Base-by-base conservation (phyloP, 352 stramenopile species). In the Globisporangium paroecandrum region DNA sequence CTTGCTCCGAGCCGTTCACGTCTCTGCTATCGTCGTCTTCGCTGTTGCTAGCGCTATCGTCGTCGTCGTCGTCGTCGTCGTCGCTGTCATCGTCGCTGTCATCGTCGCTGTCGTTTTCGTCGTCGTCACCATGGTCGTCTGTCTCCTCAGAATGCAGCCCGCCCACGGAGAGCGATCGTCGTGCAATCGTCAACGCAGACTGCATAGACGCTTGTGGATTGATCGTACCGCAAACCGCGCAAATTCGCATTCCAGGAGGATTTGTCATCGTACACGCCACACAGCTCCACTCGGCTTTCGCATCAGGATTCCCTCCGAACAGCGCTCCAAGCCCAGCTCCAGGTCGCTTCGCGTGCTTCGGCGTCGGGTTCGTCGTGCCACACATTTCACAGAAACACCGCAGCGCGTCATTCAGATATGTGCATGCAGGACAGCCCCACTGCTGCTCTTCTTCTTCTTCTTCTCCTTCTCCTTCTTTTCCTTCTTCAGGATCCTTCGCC, bases 351-450 rank as follows among this genome's bases (percentile, higher is more conserved):
- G 24, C 12, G 34, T 36, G 69, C 27, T 47, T 43, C 25, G 75
- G 69, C 4, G 64, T 77, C 18, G 83, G 85, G 63, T 91, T 89
- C 9, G 79, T 46, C 0, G 83, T 90, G 57, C 76, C 78, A 65
- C 85, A 93, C 85, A 92, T 93, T 58, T 91, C 85, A 61, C 85
- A 93, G 56, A 89, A 89, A 25, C 70, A 67, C 22, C 83, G 83
- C 69, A 73, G 55, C 20, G 73, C 62, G 46, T 88, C 85, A 64
- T 93, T 93, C 5, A 92, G 69, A 63, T 80, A 93, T 58, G 85
- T 93, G 64, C 85, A 93, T 29, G 81, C 74, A 0, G 78, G 74
- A 51, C 85, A 93, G n/a, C 64, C 77, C 85, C 85, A 93, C 62
- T 85, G 69, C 22, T 64, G 15, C 34, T 66, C 62, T 6, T 59